phyloP scores from a whole-genome alignment of 1,284 basidiomycete genomes.

The Ustilago sp. region DNA sequence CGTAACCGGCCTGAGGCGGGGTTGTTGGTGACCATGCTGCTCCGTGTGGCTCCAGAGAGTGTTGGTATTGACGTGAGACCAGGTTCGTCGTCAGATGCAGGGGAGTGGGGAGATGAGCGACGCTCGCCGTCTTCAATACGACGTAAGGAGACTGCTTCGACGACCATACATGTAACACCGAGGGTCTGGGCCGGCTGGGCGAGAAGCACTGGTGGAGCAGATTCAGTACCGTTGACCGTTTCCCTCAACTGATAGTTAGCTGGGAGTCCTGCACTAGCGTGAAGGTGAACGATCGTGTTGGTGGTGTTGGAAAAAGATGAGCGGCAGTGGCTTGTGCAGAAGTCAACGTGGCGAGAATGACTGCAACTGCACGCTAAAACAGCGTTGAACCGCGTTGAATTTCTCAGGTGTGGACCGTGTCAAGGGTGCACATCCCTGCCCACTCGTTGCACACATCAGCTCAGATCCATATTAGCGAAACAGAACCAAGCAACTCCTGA shows the following conservation, averaged over 20 bases:
- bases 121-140: conserved; percentile 16
- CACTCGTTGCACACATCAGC: not conserved
- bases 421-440: not conserved
- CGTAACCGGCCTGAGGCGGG: not conserved
- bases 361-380: conserved; percentile 2
- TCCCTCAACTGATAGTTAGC: too few relatives aligned
- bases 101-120: not conserved
- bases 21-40: not conserved
- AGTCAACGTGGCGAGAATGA: conserved; percentile 2
- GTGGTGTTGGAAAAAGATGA: not conserved
- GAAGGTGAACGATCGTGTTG: not conserved
- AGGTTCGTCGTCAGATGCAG: not conserved
- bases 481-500: too few relatives aligned
- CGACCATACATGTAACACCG: conserved; percentile 32
- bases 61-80: not conserved
- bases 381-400: not conserved
- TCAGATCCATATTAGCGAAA: too few relatives aligned
- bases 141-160: conserved; percentile 23
- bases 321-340: conserved; percentile 1
- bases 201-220: too few relatives aligned
- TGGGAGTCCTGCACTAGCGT: too few relatives aligned
- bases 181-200: too few relatives aligned
- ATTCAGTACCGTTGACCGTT: too few relatives aligned
- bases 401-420: not conserved
- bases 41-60: not conserved